These are phyloP conservation scores for Myxozyma udenii DNA, from an alignment of 805 yeast species.

Conservation along the genomic window DNA sequence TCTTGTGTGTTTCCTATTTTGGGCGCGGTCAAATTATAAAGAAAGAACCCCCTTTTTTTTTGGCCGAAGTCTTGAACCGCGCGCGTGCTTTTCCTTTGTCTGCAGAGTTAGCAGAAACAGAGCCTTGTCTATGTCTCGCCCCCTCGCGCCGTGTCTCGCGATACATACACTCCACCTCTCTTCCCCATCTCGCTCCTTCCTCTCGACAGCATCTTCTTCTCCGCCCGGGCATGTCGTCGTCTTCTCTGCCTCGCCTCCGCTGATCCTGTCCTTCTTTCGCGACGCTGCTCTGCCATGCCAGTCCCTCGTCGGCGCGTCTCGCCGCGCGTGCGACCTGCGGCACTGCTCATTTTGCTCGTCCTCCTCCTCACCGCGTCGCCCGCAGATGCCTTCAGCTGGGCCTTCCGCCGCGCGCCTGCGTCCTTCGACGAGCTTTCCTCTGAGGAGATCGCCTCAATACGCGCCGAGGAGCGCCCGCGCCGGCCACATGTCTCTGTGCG, in stretches of 20 bases:
- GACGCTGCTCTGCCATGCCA: conserved; percentile 1
- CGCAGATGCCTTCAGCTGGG: neutral
- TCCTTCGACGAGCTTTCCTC: neutral
- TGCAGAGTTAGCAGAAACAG: too few relatives aligned
- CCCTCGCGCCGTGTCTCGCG: neutral
- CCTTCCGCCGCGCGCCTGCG: neutral
- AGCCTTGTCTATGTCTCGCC: too few relatives aligned
- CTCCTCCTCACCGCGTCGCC: conserved; percentile 4
- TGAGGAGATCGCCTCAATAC: conserved; percentile 3
- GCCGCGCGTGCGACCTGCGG: too few relatives aligned
- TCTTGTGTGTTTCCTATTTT: too few relatives aligned
- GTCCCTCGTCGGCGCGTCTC: too few relatives aligned
- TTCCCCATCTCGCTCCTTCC: neutral
- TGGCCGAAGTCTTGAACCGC: too few relatives aligned
- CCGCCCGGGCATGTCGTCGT: neutral
- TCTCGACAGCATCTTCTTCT: neutral
- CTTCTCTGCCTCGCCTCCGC: neutral
- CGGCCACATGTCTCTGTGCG: conserved; percentile 10
- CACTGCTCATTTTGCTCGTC: too few relatives aligned
- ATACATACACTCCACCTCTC: neutral
- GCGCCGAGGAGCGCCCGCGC: conserved; percentile 7
- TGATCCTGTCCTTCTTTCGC: neutral
- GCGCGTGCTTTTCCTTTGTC: too few relatives aligned
- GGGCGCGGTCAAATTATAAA: too few relatives aligned
- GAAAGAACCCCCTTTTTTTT: too few relatives aligned